Evolutionary conservation across 768 basidiomycete species (phyloP), one percentile per base, ranked within the genome.

Genomic region (Suillus placidus): DNA sequence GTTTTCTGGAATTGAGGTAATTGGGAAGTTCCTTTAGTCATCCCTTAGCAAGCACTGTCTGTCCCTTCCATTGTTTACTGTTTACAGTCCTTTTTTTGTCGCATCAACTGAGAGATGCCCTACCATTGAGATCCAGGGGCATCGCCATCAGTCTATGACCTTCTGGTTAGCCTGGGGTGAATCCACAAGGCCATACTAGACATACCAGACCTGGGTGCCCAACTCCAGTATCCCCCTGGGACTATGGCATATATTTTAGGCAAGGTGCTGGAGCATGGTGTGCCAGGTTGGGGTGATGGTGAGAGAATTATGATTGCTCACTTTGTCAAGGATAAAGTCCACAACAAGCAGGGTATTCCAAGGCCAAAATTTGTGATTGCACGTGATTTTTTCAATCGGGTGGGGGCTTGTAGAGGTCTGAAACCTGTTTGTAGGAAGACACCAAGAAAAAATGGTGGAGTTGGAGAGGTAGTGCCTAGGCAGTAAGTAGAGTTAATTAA

Each of bases 1-100:
- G 4, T 65, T 49, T 55, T 52, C 60, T 9, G 60, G 49, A 30
- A 61, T 61, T 0, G 51, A 65, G 9, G 37, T 65, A 3, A 65
- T 65, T 51, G 35, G n/a, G n/a, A n/a, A n/a, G n/a, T n/a, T n/a
- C n/a, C n/a, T n/a, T n/a, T n/a, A n/a, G n/a, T n/a, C n/a, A n/a
- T n/a, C n/a, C n/a, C n/a, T n/a, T n/a, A n/a, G n/a, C n/a, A n/a
- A n/a, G n/a, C n/a, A n/a, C n/a, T n/a, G n/a, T n/a, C n/a, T n/a
- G n/a, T n/a, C n/a, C n/a, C n/a, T n/a, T n/a, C n/a, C n/a, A n/a
- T n/a, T n/a, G n/a, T n/a, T n/a, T n/a, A n/a, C n/a, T n/a, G n/a
- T n/a, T n/a, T n/a, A n/a, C n/a, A n/a, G n/a, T n/a, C n/a, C n/a
- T n/a, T n/a, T n/a, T n/a, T n/a, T n/a, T n/a, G n/a, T n/a, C n/a